These are phyloP conservation scores for Trichoderma koningii DNA, from an alignment of 2,329 filamentous ascomycete species.

Conservation along the genomic window DNA sequence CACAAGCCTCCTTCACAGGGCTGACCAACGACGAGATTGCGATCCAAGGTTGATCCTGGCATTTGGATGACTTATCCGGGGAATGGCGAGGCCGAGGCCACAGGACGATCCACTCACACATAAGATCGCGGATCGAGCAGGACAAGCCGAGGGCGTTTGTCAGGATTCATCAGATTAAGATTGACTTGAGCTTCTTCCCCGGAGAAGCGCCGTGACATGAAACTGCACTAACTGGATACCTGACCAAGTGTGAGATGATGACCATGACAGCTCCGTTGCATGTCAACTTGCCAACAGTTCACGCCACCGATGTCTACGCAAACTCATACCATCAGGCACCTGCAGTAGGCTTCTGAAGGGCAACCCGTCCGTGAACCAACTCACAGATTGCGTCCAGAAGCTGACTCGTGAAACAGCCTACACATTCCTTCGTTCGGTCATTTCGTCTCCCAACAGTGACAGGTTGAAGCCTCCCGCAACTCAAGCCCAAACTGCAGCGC, in stretches of 20 bases:
- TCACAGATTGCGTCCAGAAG: neutral
- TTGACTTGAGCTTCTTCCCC: neutral
- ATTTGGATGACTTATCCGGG: neutral
- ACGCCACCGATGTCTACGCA: neutral
- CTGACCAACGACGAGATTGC: constrained; percentile 4
- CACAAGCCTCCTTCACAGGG: constrained; percentile 19
- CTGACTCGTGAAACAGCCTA: neutral
- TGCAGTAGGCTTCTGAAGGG: neutral
- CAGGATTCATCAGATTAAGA: neutral
- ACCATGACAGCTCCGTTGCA: neutral
- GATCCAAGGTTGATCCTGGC: neutral
- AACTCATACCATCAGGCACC: neutral
- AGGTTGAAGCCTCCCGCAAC: neutral
- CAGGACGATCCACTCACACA: neutral
- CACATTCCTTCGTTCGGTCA: constrained; percentile 3
- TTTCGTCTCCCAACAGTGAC: neutral
- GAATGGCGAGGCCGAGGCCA: too few species aligned
- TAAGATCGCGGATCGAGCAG: neutral
- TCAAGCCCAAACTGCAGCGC: constrained; percentile 18
- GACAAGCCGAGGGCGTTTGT: neutral
- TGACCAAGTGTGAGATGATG: too few species aligned
- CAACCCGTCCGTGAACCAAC: too few species aligned
- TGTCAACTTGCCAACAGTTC: neutral
- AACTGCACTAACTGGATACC: neutral
- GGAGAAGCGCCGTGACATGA: constrained; percentile 15